phyloP scores from a whole-genome alignment of 176 grass and related monocot genomes.

The Raddia guianensis region DNA sequence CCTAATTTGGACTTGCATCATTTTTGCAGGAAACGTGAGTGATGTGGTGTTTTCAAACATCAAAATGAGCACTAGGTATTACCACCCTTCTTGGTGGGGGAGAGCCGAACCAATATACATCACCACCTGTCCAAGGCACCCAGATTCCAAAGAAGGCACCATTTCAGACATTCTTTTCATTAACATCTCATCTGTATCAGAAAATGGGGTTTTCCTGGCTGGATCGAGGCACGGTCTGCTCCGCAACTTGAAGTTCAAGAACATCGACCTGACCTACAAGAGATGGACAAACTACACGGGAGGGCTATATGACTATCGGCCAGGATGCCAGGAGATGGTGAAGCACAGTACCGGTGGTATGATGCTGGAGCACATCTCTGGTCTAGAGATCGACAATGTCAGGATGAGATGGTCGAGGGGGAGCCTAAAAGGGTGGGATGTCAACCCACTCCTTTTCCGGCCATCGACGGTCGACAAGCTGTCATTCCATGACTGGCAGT shows the following conservation, averaged over 20 bases:
- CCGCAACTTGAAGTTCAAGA: conserved; percentile 65
- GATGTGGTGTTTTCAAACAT: conserved; percentile 85
- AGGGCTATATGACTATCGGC: conserved; percentile 74
- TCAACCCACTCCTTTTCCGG: conserved; percentile 60
- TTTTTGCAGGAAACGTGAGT: conserved; percentile 67
- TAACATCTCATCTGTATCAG: conserved; percentile 80
- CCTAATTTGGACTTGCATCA: not conserved
- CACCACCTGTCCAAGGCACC: conserved; percentile 72
- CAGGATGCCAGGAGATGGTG: conserved; percentile 67
- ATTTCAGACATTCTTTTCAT: conserved; percentile 80
- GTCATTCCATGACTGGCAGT: conserved; percentile 76
- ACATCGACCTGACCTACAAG: conserved; percentile 72
- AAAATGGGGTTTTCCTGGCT: conserved; percentile 84
- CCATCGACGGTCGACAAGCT: conserved; percentile 65
- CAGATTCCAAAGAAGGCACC: conserved; percentile 62
- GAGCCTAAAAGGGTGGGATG: conserved; percentile 54
- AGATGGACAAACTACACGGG: conserved; percentile 69
- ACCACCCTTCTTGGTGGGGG: conserved; percentile 94
- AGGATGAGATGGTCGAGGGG: conserved; percentile 70
- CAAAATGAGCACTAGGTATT: conserved; percentile 87
- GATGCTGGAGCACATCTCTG: conserved; percentile 83
- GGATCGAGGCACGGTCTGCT: conserved; percentile 65
- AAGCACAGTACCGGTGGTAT: conserved; percentile 69
- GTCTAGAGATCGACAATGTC: conserved; percentile 80
- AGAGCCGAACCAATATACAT: conserved; percentile 93